phyloP scores from a whole-genome alignment of 148 eudicot species.

The Spergularia marina region DNA sequence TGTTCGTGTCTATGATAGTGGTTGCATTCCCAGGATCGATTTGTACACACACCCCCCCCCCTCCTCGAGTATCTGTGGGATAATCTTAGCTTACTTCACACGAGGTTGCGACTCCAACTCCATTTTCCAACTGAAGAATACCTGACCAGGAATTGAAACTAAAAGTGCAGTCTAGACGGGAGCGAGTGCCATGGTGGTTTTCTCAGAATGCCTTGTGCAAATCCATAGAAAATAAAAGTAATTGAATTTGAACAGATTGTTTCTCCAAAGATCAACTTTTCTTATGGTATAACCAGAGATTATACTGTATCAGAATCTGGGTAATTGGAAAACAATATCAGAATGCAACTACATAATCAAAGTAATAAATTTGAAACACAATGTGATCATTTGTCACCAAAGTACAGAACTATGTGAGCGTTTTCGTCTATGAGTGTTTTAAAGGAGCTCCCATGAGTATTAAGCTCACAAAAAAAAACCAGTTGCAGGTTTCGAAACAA shows the following conservation, averaged over 20 bases:
- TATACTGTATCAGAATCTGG: not conserved
- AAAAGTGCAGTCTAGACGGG: not conserved
- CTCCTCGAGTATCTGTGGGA: no score
- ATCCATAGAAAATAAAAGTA: not conserved
- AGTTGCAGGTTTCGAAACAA: not conserved
- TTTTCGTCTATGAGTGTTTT: not conserved
- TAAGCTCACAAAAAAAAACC: constrained; percentile 4
- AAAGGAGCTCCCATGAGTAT: constrained; percentile 13
- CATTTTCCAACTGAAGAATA: no score
- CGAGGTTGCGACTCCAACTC: no score
- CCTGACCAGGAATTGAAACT: no score
- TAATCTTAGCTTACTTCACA: no score
- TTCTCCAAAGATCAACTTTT: not conserved
- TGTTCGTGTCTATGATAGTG: not conserved
- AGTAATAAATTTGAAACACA: not conserved
- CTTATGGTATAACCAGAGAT: not conserved
- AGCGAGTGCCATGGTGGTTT: not conserved
- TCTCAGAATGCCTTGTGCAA: not conserved
- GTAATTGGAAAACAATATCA: not conserved
- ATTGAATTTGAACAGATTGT: not conserved
- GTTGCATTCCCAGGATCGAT: not conserved
- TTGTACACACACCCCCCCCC: not conserved
- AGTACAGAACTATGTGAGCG: not conserved
- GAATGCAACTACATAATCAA: not conserved
- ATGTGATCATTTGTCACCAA: not conserved